Base-by-base conservation (phyloP, 495 filamentous ascomycete species). In the Aspergillus sparsus region DNA sequence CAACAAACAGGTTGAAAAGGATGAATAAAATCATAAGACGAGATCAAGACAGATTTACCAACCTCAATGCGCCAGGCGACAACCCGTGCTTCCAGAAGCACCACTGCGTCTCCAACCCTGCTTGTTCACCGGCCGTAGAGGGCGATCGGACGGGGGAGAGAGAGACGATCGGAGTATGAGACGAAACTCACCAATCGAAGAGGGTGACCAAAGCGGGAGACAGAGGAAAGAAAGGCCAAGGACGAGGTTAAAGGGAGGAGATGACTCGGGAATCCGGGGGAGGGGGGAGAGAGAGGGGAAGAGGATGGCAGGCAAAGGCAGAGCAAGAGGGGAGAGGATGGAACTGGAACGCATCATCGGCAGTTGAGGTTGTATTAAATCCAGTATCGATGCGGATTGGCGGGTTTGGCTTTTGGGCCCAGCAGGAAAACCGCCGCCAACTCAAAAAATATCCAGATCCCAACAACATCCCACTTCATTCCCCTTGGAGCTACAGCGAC, bases 41-140 rank as follows among this genome's bases (percentile, higher is more conserved):
- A 64, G 33, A 33, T 21, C 37, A 44, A 35, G 39, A 10, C 41
- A 36, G 33, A 58, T 62, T 55, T 66, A 74, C 73, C 42, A 62
- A 75, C 73, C 74, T 77, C 74, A 67, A 77, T 74, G 75, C 77
- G 75, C 77, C 73, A 74, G 75, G 74, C 67, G 66, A 67, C 65
- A 62, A 69, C 73, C 74, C 71, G 72, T 69, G 71, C 68, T 67
- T 71, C 74, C 65, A 69, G 71, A 27, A 27, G 21, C 21, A 72
- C 49, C 68, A 69, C 65, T 61, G 60, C 64, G 50, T 64, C 61
- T 64, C 68, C 65, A 67, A 36, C 57, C 58, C 46, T 65, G 49
- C 51, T 47, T 59, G 57, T 44, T 37, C 33, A 12, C 27, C 27
- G 50, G 15, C 37, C 15, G 21, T 50, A 21, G 49, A 60, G 47